Evolutionary conservation across 495 filamentous ascomycete species (phyloP).

Genomic region (Podospora pseudopauciseta): DNA sequence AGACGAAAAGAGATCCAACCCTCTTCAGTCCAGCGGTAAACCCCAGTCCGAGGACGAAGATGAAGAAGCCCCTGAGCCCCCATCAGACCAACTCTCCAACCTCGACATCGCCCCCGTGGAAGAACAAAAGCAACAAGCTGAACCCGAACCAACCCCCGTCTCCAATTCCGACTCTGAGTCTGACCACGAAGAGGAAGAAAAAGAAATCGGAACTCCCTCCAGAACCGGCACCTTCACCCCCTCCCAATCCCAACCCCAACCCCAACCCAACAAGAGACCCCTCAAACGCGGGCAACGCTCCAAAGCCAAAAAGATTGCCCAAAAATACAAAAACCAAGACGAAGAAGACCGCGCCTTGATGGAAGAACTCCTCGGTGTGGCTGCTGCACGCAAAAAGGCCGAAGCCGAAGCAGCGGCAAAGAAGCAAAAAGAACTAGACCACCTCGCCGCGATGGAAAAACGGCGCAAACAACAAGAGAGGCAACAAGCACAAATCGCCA

Average conservation of each 20-base stretch:
- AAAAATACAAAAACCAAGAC: slow-evolving; percentile 92
- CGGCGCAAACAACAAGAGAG: slow-evolving; percentile 75
- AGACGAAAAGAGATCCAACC: slow-evolving; percentile 38
- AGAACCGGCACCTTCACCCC: slow-evolving; percentile 12
- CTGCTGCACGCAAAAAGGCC: slow-evolving; percentile 51
- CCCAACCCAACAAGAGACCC: slow-evolving; percentile 32
- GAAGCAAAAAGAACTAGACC: slow-evolving; percentile 54
- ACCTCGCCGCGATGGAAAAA: slow-evolving; percentile 62
- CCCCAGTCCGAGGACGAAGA: slow-evolving; percentile 13
- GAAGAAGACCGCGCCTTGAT: slow-evolving; percentile 85
- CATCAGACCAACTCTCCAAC: slow-evolving; percentile 30
- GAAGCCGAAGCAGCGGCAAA: slow-evolving; percentile 52
- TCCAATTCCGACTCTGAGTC: background rate
- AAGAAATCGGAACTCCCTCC: background rate
- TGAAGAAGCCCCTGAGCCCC: slow-evolving; percentile 10
- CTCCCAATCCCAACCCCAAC: slow-evolving; percentile 1
- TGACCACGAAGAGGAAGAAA: background rate
- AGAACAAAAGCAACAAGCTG: slow-evolving; percentile 10
- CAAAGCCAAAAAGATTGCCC: slow-evolving; percentile 82
- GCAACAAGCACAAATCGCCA: slow-evolving; percentile 56
- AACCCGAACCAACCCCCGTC: slow-evolving; percentile 20
- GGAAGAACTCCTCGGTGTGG: slow-evolving; percentile 74
- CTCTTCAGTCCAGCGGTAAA: slow-evolving; percentile 40
- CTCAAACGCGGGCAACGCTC: slow-evolving; percentile 72
- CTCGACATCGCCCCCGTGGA: slow-evolving; percentile 25